phyloP scores from a whole-genome alignment of 805 yeast species.

The Suhomyces sp. region DNA sequence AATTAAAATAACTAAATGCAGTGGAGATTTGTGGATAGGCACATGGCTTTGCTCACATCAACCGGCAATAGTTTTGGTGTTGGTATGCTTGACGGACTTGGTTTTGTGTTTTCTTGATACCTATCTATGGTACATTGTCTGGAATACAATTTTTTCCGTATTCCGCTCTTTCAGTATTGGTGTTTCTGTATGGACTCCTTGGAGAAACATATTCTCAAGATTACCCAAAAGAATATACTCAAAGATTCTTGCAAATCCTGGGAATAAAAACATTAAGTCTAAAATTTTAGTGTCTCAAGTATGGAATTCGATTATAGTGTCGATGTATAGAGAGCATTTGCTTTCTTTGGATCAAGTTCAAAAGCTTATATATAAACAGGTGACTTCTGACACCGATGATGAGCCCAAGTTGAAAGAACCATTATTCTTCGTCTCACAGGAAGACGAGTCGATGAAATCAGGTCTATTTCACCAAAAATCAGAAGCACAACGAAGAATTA shows the following conservation, averaged over 20 bases:
- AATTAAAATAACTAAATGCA: conserved; percentile 54
- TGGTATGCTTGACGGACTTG: conserved; percentile 60
- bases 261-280: conserved; percentile 37
- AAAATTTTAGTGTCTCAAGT: conserved; percentile 41
- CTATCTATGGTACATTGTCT: conserved; percentile 79
- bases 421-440: conserved; percentile 74
- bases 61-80: conserved; percentile 50
- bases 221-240: conserved; percentile 74
- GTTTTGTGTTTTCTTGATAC: conserved; percentile 76
- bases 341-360: conserved; percentile 71
- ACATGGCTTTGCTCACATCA: conserved; percentile 52
- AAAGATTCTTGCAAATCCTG: conserved; percentile 54
- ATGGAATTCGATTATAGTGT: conserved; percentile 82
- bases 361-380: conserved; percentile 58
- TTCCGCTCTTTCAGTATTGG: conserved; percentile 70
- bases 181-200: conserved; percentile 83
- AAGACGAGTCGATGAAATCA: conserved; percentile 64
- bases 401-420: conserved; percentile 62
- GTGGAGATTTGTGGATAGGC: conserved; percentile 60
- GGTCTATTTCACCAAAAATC: conserved; percentile 58
- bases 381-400: conserved; percentile 29
- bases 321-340: conserved; percentile 80
- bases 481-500: conserved; percentile 79
- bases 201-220: conserved; percentile 77
- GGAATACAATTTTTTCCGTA: conserved; percentile 74